These are phyloP conservation scores for Penicilliopsis zonata DNA, from an alignment of 495 filamentous ascomycete genomes.

Conservation along the genomic window DNA sequence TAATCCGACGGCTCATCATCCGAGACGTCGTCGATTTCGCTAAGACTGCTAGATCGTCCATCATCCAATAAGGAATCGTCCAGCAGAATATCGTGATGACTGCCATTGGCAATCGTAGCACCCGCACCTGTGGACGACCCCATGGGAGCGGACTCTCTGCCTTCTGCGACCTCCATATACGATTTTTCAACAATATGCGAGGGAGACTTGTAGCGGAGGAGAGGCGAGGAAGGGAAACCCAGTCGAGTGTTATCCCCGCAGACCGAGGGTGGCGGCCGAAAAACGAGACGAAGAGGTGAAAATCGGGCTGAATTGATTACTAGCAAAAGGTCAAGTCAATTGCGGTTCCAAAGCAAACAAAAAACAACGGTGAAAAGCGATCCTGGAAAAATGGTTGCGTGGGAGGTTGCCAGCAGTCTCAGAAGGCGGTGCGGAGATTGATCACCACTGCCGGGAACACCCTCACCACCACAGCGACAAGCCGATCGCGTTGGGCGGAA, in stretches of 20 bases:
- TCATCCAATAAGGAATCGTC: slow-evolving; percentile 30
- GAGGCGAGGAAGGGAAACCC: slow-evolving; percentile 2
- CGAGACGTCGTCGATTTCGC: slow-evolving; percentile 75
- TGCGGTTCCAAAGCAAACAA: slow-evolving; percentile 11
- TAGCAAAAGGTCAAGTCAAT: slow-evolving; percentile 14
- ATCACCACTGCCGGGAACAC: no score
- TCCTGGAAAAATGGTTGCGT: neutral
- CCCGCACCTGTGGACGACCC: slow-evolving; percentile 22
- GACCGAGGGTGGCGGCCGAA: slow-evolving; percentile 8
- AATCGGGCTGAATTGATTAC: slow-evolving; percentile 8
- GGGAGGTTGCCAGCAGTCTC: slow-evolving; percentile 6
- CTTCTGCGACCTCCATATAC: slow-evolving; percentile 32
- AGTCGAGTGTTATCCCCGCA: slow-evolving; percentile 5
- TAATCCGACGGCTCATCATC: slow-evolving; percentile 49
- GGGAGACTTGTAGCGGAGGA: neutral
- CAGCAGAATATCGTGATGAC: slow-evolving; percentile 22
- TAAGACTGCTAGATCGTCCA: slow-evolving; percentile 62
- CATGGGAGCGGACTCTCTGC: slow-evolving; percentile 25
- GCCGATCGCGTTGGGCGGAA: no score
- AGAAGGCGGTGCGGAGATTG: slow-evolving; percentile 41
- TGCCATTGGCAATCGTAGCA: slow-evolving; percentile 23
- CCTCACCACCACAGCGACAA: no score
- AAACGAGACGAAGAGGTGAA: slow-evolving; percentile 7
- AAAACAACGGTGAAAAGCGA: slow-evolving; percentile 6
- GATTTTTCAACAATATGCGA: neutral